Evolutionary conservation across 1,284 basidiomycete genomes (phyloP).

Genomic region (Apiotrichum siamense): DNA sequence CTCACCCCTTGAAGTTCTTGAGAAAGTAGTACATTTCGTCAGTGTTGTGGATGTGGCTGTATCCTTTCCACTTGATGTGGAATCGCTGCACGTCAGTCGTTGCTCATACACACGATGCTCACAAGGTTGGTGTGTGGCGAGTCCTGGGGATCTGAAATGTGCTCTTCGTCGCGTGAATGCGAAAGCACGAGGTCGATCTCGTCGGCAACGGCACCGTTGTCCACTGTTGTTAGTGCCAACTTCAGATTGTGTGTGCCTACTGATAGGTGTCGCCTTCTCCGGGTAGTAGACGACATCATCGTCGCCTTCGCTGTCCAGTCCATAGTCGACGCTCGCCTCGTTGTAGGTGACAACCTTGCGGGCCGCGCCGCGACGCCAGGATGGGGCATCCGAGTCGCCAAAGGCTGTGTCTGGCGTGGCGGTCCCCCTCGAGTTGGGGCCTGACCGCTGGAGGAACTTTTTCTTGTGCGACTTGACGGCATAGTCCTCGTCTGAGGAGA

Average conservation of each 20-base stretch:
- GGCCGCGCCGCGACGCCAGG: constrained; percentile 73
- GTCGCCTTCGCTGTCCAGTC: constrained; percentile 64
- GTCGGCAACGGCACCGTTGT: constrained; percentile 48
- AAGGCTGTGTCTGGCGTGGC: constrained; percentile 34
- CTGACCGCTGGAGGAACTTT: constrained; percentile 54
- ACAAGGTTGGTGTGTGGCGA: constrained; percentile 80
- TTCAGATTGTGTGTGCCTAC: constrained; percentile 12
- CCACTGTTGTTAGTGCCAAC: constrained; percentile 2
- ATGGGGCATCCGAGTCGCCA: constrained; percentile 49
- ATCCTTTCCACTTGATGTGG: constrained; percentile 94
- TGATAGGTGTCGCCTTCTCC: constrained; percentile 48
- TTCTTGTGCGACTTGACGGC: constrained; percentile 78
- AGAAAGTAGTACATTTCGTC: constrained; percentile 95
- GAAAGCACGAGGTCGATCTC: constrained; percentile 83
- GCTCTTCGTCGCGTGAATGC: constrained; percentile 73
- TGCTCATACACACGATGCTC: constrained; percentile 35
- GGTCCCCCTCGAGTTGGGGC: constrained; percentile 41
- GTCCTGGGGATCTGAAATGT: constrained; percentile 67
- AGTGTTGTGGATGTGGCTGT: constrained; percentile 91
- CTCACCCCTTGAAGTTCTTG: constrained; percentile 59
- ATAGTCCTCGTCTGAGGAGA: constrained; percentile 74
- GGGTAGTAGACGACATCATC: constrained; percentile 63
- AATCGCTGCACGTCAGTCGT: constrained; percentile 58
- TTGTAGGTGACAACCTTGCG: constrained; percentile 74
- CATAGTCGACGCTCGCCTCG: constrained; percentile 48